Conservation (phyloP, 176 grass and related monocot genomes). For the Phoenix roebelenii region DNA sequence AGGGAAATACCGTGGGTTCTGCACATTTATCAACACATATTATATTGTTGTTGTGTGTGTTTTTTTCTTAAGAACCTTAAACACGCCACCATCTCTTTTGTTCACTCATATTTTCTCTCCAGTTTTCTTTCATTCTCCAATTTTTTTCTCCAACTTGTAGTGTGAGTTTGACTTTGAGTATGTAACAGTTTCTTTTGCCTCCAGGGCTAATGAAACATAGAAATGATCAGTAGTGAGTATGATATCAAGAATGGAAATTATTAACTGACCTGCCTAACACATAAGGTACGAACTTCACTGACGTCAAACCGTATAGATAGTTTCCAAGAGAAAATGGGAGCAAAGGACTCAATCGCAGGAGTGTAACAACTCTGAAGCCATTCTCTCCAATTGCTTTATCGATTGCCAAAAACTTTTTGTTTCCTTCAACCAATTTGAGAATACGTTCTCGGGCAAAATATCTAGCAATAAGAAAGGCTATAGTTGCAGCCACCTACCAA, state of each 20-base stretch:
- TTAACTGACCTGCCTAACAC: conserved; percentile 85
- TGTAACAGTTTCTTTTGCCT: too few species aligned
- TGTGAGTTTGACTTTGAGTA: too few species aligned
- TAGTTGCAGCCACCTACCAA: conserved; percentile 69
- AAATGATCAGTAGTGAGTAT: too few species aligned
- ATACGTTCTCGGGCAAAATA: conserved; percentile 97
- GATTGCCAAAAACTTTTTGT: conserved; percentile 96
- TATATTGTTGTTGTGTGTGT: too few species aligned
- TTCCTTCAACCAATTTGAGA: conserved; percentile 95
- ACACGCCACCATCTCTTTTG: too few species aligned
- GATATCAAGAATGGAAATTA: neutral
- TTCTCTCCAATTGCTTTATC: conserved; percentile 99
- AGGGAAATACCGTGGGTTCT: too few species aligned
- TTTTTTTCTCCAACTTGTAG: too few species aligned
- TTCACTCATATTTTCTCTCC: too few species aligned
- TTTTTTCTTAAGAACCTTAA: too few species aligned
- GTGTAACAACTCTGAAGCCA: conserved; percentile 91
- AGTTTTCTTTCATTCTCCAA: too few species aligned
- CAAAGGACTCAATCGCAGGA: conserved; percentile 88
- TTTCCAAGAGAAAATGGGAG: conserved; percentile 96
- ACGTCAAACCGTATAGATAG: conserved; percentile 95
- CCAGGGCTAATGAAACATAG: too few species aligned
- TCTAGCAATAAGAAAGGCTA: conserved; percentile 94
- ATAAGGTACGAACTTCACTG: conserved; percentile 93
- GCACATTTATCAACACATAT: too few species aligned